Conservation (phyloP, 768 basidiomycete genomes). For the Suillus lakei region DNA sequence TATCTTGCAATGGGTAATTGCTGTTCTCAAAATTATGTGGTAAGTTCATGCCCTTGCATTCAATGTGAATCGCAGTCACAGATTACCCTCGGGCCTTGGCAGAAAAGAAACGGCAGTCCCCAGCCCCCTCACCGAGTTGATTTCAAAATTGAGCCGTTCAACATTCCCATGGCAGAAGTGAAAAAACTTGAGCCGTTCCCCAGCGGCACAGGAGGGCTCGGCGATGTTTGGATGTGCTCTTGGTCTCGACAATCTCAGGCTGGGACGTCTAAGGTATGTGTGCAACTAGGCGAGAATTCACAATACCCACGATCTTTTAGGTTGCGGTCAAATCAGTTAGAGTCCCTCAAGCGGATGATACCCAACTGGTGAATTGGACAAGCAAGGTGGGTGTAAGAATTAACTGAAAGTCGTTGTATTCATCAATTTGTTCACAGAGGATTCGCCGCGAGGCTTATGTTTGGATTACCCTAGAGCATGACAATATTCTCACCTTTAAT, state of each 20-base stretch:
- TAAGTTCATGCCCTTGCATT: background rate
- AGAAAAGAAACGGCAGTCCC: background rate
- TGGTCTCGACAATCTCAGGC: background rate
- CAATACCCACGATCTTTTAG: background rate
- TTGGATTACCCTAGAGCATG: constrained; percentile 16
- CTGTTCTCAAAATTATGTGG: background rate
- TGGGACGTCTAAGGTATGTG: background rate
- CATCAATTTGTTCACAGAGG: background rate
- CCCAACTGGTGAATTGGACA: background rate
- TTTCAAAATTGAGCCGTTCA: background rate
- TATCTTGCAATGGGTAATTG: background rate
- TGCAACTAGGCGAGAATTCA: background rate
- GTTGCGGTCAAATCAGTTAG: constrained; percentile 14
- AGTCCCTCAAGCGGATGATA: constrained; percentile 2
- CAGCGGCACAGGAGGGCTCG: constrained; percentile 6
- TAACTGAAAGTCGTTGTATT: background rate
- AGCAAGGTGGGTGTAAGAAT: constrained; percentile 1
- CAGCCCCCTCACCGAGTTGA: background rate
- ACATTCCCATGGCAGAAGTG: background rate
- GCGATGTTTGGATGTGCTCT: constrained; percentile 16
- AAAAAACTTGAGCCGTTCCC: background rate
- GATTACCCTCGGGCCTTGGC: background rate
- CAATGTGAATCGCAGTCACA: background rate
- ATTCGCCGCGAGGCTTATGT: constrained; percentile 11
- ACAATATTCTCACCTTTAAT: constrained; percentile 21